phyloP scores from a whole-genome alignment of 805 yeast species.

The Wickerhamomyces mucosus region DNA sequence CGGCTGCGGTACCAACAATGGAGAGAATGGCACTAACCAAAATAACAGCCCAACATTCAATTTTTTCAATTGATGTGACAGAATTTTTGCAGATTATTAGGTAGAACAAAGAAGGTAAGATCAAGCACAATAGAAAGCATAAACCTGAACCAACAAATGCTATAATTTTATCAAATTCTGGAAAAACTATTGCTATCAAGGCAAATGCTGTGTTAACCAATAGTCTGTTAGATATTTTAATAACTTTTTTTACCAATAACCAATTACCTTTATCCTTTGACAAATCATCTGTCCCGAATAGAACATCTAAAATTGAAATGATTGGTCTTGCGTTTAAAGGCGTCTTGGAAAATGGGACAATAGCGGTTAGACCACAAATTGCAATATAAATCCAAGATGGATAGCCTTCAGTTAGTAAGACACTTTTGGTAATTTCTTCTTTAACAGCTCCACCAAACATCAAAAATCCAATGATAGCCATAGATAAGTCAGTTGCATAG shows the following conservation, averaged over 20 bases:
- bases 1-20: constrained; percentile 52
- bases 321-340: constrained; percentile 82
- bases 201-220: constrained; percentile 51
- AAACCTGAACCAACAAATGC: constrained; percentile 76
- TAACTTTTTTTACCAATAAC: constrained; percentile 13
- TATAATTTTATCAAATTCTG: constrained; percentile 74
- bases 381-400: constrained; percentile 51
- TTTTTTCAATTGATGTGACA: constrained; percentile 29
- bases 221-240: constrained; percentile 21
- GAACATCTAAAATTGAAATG: constrained; percentile 54
- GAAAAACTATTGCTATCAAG: constrained; percentile 51
- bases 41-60: constrained; percentile 34
- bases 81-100: constrained; percentile 40
- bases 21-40: constrained; percentile 39
- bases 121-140: constrained; percentile 71
- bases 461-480: constrained; percentile 59
- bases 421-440: constrained; percentile 72
- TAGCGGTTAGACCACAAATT: constrained; percentile 62
- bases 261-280: constrained; percentile 13
- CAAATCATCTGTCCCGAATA: constrained; percentile 26
- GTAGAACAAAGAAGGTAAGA: constrained; percentile 70
- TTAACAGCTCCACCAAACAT: constrained; percentile 71
- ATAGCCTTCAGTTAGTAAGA: constrained; percentile 56
- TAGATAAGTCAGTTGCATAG: constrained; percentile 46
- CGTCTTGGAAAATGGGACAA: constrained; percentile 75